Evolutionary conservation across 768 basidiomycete species (phyloP).

Genomic region (Sistotremastrum suecicum): DNA sequence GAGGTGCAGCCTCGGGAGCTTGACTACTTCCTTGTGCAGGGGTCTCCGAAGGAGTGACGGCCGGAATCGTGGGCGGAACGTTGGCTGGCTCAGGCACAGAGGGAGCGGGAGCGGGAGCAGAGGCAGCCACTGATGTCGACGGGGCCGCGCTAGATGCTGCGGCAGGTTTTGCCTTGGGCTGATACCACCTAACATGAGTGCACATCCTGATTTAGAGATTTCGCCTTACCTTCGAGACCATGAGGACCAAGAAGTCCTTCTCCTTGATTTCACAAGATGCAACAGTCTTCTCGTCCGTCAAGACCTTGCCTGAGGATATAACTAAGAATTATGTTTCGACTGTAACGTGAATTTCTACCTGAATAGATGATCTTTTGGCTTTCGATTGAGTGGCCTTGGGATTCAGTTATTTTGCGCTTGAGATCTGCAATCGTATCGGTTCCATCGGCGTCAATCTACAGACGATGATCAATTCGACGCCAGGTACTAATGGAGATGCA

Average conservation of each 20-base stretch:
- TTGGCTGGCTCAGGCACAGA: conserved; percentile 21
- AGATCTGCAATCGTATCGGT: conserved; percentile 61
- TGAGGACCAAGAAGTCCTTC: conserved; percentile 98
- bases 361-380: conserved; percentile 92
- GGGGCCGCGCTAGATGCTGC: conserved; percentile 17
- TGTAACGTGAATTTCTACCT: conserved; percentile 29
- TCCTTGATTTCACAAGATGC: conserved; percentile 88
- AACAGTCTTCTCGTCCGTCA: conserved; percentile 77
- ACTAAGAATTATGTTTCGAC: conserved; percentile 3
- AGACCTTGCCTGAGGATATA: conserved; percentile 62
- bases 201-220: background rate
- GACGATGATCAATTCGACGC: too few relatives aligned
- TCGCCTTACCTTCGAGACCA: conserved; percentile 83
- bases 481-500: background rate
- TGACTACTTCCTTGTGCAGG: conserved; percentile 12
- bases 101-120: conserved; percentile 21
- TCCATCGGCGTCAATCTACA: conserved; percentile 63
- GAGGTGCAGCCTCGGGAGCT: conserved; percentile 15
- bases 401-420: conserved; percentile 70
- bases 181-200: background rate
- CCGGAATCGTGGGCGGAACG: conserved; percentile 21
- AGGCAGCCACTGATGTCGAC: conserved; percentile 18
- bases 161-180: conserved; percentile 45
- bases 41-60: conserved; percentile 18
- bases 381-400: conserved; percentile 59